Evolutionary conservation across 169 alveolate genomes (phyloP), one percentile per base, ranked within the genome.

Genomic region (Plasmodium ovale): DNA sequence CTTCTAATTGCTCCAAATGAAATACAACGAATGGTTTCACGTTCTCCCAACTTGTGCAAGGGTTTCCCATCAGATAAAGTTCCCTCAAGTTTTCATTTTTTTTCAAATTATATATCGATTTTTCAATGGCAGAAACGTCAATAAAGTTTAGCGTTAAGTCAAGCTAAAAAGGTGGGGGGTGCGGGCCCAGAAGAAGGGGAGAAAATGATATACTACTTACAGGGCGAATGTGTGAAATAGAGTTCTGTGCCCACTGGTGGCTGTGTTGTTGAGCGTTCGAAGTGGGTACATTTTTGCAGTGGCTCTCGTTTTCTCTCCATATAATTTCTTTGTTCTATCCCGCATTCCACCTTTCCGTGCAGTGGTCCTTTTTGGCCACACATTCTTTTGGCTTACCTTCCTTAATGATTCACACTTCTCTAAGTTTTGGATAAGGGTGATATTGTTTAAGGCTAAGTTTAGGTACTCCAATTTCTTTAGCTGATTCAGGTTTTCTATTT

Each of bases 71-170:
- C 4, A 96, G 64, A 79, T 94, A 95, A 2, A 95, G 87, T 72
- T 96, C 97, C 60, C 91, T 92, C 12, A 95, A 47, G 37, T 88
- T 64, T 31, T 82, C 92, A 39, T 92, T 93, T 62, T 89, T 90
- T 29, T 93, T 72, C 16, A 95, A 71, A 84, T 95, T 87, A 16
- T 87, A 92, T 19, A 95, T 62, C 35, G 97, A 93, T 69, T 87
- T 93, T 89, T 95, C 96, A 49, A 96, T 82, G 64, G 93, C 89
- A 67, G 91, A 93, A 21, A 95, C 23, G 58, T 93, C 96, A 16
- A 96, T 92, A 88, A 96, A 96, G 74, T 96, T 96, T 77, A 96
- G 92, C 16, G 98, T 96, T 87, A 96, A 91, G 87, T 96, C 98
- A 29, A 96, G 90, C 92, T 96, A 94, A 33, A 72, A 65, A 74